Base-by-base conservation (phyloP, 805 yeast species). In the Candida methanosorbosa region DNA sequence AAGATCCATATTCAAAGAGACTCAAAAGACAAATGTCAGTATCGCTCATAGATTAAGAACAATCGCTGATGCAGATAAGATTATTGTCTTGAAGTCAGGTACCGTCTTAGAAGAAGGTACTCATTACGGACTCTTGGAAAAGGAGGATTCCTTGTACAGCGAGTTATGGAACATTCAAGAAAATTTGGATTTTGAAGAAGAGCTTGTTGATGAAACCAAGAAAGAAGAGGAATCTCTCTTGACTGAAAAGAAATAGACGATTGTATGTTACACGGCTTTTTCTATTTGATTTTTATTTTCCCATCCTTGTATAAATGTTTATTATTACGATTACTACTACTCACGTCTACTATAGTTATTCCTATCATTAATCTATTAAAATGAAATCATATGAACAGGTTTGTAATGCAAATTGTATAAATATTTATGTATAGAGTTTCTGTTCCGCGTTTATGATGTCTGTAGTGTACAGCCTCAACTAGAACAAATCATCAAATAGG, bases 21-120 rank as follows among this genome's bases (percentile, higher is more conserved):
- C 64, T 12, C 37, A 37, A 22, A 75, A 73, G 40, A 92, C 98
- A 2, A 83, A 85, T 46, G 77, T 92, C 5, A 83, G 87, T 46
- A 87, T 92, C 57, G 98, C 98, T 0, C 98, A 92, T 55, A 63
- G 98, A 42, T 66, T 90, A 50, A 70, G 97, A 54, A 92, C 97
- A 0, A 83, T 92, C 35, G 94, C 95, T 11, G 97, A 90, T 53
- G 69, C 95, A 2, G 97, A 92, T 50, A 86, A 84, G 63, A 92
- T 92, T 48, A 83, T 92, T 42, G 97, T 90, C 2, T 63, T 92
- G 40, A 71, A 77, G 35, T 69, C 72, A 34, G 98, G 98, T 8
- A 39, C 55, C 5, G 95, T 92, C 13, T 75, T 70, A 29, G 98
- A 92, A 54, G 90, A 86, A 56, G 98, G 98, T 24, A 75, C 78